phyloP scores from a whole-genome alignment of 1,139 yeast genomes.

The Protomyces inouyei region DNA sequence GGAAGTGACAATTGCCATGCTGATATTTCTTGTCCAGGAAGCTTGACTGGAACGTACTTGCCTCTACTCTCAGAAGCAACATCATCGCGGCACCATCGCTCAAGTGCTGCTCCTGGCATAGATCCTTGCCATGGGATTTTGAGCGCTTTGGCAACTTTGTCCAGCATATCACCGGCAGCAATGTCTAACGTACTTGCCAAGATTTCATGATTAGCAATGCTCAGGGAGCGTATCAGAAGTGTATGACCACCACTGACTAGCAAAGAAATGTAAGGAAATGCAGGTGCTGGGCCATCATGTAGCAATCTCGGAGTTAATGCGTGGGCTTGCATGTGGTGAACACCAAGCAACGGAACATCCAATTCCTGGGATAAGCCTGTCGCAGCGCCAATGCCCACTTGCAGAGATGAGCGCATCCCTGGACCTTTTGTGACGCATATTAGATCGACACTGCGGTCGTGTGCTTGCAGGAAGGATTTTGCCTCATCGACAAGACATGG shows the following conservation, averaged over 20 bases:
- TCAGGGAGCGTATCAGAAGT: slow-evolving; percentile 64
- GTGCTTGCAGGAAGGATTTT: slow-evolving; percentile 34
- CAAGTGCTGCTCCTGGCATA: slow-evolving; percentile 82
- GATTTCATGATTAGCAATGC: slow-evolving; percentile 62
- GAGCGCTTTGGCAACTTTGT: slow-evolving; percentile 82
- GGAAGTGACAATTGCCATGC: slow-evolving; percentile 39
- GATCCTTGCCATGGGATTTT: slow-evolving; percentile 61
- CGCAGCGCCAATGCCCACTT: slow-evolving; percentile 77
- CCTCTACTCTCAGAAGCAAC: not conserved
- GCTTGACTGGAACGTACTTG: not conserved
- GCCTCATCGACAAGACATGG: slow-evolving; percentile 46
- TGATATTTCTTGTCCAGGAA: slow-evolving; percentile 1
- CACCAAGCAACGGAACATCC: slow-evolving; percentile 74
- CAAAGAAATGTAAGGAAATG: slow-evolving; percentile 73
- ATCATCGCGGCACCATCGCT: slow-evolving; percentile 46
- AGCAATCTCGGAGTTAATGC: slow-evolving; percentile 61
- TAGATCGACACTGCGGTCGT: slow-evolving; percentile 53
- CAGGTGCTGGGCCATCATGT: slow-evolving; percentile 47
- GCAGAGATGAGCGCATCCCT: slow-evolving; percentile 87
- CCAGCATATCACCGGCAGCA: slow-evolving; percentile 90
- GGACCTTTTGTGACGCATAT: slow-evolving; percentile 94
- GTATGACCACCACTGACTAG: slow-evolving; percentile 95
- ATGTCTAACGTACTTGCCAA: slow-evolving; percentile 75
- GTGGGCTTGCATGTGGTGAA: slow-evolving; percentile 92
- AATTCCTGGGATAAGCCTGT: slow-evolving; percentile 79